Conservation (phyloP, 805 yeast genomes). For the Spathaspora sp. region DNA sequence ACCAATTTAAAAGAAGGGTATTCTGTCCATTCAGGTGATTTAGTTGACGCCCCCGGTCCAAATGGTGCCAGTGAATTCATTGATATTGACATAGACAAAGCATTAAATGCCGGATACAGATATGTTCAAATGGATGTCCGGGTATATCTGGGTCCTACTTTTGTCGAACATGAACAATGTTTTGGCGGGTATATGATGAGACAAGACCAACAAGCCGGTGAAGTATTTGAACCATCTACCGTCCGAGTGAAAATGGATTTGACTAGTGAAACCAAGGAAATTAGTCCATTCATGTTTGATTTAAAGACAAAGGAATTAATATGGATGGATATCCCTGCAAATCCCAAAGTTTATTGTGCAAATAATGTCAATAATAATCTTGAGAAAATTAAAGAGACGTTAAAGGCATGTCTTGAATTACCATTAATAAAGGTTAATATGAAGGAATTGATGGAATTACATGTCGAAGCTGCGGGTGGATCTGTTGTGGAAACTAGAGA, state of each 20-base stretch:
- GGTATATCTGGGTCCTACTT: slow-evolving; percentile 4
- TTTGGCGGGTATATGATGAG: slow-evolving; percentile 10
- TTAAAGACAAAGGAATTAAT: slow-evolving; percentile 2
- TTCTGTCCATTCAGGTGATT: slow-evolving; percentile 10
- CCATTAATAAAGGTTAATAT: slow-evolving; percentile 4
- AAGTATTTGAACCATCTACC: slow-evolving; percentile 8
- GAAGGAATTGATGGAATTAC: slow-evolving; percentile 5
- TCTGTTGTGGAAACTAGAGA: background rate
- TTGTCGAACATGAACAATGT: slow-evolving; percentile 6
- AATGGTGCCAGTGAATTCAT: slow-evolving; percentile 9
- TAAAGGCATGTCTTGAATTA: slow-evolving; percentile 2
- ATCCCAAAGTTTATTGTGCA: background rate
- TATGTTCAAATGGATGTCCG: slow-evolving; percentile 6
- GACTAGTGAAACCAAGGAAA: background rate
- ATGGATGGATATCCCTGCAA: slow-evolving; percentile 6
- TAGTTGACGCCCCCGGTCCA: slow-evolving; percentile 6
- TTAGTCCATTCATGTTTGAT: slow-evolving; percentile 7
- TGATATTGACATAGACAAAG: slow-evolving; percentile 6
- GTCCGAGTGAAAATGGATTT: slow-evolving; percentile 8
- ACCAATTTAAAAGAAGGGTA: slow-evolving; percentile 2
- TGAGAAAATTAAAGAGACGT: background rate
- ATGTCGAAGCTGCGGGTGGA: slow-evolving; percentile 3
- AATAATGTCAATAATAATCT: slow-evolving; percentile 1
- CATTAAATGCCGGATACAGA: slow-evolving; percentile 4
- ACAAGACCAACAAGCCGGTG: slow-evolving; percentile 2